phyloP scores from a whole-genome alignment of 495 filamentous ascomycete genomes.

The Aspergillus nidulans region DNA sequence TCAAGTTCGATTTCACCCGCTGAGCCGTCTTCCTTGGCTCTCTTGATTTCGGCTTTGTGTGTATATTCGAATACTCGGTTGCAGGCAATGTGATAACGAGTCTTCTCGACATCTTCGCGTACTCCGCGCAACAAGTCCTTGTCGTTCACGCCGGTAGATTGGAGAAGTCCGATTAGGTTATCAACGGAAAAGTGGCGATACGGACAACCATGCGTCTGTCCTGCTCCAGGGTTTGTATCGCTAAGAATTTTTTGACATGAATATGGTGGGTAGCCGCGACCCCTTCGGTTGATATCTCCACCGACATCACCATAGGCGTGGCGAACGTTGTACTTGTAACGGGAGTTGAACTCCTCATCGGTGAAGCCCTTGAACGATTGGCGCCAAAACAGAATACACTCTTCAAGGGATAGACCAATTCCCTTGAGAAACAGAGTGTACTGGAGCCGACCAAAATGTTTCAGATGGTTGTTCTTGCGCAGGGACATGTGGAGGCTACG shows the following conservation, averaged over 20 bases:
- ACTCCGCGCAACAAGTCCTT: conserved; percentile 72
- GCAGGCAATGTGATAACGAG: conserved; percentile 92
- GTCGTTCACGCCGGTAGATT: conserved; percentile 72
- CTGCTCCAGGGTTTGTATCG: conserved; percentile 76
- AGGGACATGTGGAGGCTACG: conserved; percentile 78
- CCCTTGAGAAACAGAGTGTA: conserved; percentile 98
- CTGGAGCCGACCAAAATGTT: conserved; percentile 90
- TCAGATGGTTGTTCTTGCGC: conserved; percentile 79
- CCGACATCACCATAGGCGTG: conserved; percentile 94
- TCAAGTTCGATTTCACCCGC: conserved; percentile 81
- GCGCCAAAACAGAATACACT: conserved; percentile 94
- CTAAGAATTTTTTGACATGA: conserved; percentile 92
- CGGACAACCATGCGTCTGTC: conserved; percentile 90
- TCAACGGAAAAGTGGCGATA: conserved; percentile 89
- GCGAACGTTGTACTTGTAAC: conserved; percentile 94
- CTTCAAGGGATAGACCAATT: conserved; percentile 84
- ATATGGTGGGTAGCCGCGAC: conserved; percentile 81
- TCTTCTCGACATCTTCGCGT: conserved; percentile 80
- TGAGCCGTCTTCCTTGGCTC: conserved; percentile 74
- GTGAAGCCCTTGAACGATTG: conserved; percentile 74
- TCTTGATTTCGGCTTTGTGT: conserved; percentile 83
- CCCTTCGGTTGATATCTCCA: conserved; percentile 80
- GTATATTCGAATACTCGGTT: conserved; percentile 90
- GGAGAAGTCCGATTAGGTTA: conserved; percentile 72
- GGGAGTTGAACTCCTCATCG: conserved; percentile 90